Percentiles rank a stretch among this genome's conserved stretches.
phyloP scores from a whole-genome alignment of 2,329 filamentous ascomycete genomes.

The Monilinia aucupariae region DNA sequence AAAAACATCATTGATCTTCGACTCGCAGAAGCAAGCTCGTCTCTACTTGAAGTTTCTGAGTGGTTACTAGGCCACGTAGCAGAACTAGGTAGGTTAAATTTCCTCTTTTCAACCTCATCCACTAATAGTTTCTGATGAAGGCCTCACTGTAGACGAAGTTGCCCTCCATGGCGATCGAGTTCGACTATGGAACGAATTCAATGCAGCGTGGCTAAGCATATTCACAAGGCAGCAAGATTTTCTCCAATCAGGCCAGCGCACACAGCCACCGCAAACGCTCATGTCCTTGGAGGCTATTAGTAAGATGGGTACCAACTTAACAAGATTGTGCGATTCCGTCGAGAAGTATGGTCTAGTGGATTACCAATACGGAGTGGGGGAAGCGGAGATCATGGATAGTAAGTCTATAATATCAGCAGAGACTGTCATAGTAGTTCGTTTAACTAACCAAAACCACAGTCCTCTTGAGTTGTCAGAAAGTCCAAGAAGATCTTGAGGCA shows the following conservation, averaged over 20 bases:
- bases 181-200: conserved; percentile 89
- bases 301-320: conserved; percentile 75
- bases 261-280: conserved; percentile 48
- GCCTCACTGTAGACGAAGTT: conserved; percentile 78
- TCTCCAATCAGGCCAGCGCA: conserved; percentile 39
- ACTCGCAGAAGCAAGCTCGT: conserved; percentile 53
- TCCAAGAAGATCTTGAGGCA: conserved; percentile 41
- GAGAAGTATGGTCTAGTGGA: conserved; percentile 93
- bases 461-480: conserved; percentile 48
- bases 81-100: conserved; percentile 54
- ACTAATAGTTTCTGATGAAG: conserved; percentile 47
- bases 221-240: conserved; percentile 80
- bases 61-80: conserved; percentile 62
- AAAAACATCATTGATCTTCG: conserved; percentile 55
- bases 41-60: conserved; percentile 57
- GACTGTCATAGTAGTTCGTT: neutral
- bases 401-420: conserved; percentile 1
- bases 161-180: conserved; percentile 69
- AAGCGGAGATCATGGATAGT: conserved; percentile 71
- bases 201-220: conserved; percentile 80
- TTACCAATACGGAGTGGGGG: conserved; percentile 95
- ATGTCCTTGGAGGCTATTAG: conserved; percentile 65
- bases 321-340: conserved; percentile 76
- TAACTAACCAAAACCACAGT: conserved; percentile 36
- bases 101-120: conserved; percentile 28